phyloP scores from a whole-genome alignment of 192 early-diverging fungal genomes.

The Coemansia sp. region DNA sequence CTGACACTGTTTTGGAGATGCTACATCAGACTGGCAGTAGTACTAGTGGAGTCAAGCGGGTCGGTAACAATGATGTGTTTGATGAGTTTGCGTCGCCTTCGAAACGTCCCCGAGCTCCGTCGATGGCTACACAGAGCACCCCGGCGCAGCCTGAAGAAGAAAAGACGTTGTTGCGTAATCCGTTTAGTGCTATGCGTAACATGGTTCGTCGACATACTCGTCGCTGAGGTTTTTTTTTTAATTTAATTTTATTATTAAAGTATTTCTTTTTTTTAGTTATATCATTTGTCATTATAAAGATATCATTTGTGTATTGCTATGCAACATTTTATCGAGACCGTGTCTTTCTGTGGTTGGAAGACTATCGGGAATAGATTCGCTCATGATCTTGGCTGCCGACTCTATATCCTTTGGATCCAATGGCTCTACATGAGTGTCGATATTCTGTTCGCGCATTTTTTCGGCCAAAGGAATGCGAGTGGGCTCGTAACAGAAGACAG shows the following conservation, averaged over 20 bases:
- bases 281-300: not conserved
- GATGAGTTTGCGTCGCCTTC: conserved; percentile 27
- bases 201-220: conserved; percentile 28
- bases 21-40: not conserved
- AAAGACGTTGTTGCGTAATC: conserved; percentile 1
- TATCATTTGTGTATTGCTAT: conserved; percentile 17
- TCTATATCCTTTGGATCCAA: conserved; percentile 11
- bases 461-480: conserved; percentile 21
- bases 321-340: conserved; percentile 13
- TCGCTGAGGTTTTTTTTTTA: conserved; percentile 10
- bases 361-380: conserved; percentile 6
- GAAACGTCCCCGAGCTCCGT: conserved; percentile 37
- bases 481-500: conserved; percentile 4
- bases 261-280: not conserved
- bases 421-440: conserved; percentile 2
- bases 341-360: not conserved
- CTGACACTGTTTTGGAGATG: not conserved
- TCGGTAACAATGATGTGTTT: conserved; percentile 6
- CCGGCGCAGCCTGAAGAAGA: not conserved
- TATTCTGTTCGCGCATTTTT: conserved; percentile 15
- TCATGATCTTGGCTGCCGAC: conserved; percentile 19
- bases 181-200: conserved; percentile 13
- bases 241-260: not conserved
- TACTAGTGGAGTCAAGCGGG: conserved; percentile 29
- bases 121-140: conserved; percentile 1